These are phyloP conservation scores for Deinandra increscens DNA, from an alignment of 129 eudicot species.

Conservation along the genomic window DNA sequence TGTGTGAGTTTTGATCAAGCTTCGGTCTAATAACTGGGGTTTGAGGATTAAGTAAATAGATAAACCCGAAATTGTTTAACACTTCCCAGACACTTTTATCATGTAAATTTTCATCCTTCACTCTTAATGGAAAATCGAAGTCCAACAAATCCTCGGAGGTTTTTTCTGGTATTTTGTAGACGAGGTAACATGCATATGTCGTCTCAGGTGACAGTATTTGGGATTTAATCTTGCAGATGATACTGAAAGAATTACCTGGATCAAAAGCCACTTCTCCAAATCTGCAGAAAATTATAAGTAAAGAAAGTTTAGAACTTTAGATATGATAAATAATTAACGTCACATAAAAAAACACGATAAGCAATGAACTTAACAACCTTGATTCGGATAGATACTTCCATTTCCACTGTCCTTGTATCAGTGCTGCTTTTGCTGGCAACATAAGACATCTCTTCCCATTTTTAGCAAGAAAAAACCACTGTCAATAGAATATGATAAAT, in stretches of 20 bases:
- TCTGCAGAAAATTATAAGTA: neutral
- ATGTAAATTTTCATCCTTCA: neutral
- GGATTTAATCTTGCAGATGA: neutral
- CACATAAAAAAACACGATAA: neutral
- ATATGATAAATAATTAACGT: no score
- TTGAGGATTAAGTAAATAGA: conserved; percentile 5
- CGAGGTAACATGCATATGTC: neutral
- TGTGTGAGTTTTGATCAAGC: neutral
- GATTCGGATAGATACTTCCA: neutral
- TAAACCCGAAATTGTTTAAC: neutral
- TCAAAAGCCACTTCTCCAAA: neutral
- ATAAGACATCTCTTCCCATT: conserved; percentile 1
- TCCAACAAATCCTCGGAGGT: neutral
- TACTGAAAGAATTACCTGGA: neutral
- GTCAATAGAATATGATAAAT: neutral
- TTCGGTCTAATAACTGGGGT: conserved; percentile 14
- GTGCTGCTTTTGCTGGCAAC: neutral
- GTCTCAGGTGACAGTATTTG: neutral
- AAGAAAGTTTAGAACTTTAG: neutral
- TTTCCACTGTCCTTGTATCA: neutral
- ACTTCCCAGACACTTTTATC: neutral
- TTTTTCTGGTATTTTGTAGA: neutral
- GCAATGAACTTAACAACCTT: neutral
- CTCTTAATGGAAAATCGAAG: neutral
- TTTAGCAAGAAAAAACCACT: conserved; percentile 3